phyloP scores from a whole-genome alignment of 129 eudicot species.

The Centella asiatica region DNA sequence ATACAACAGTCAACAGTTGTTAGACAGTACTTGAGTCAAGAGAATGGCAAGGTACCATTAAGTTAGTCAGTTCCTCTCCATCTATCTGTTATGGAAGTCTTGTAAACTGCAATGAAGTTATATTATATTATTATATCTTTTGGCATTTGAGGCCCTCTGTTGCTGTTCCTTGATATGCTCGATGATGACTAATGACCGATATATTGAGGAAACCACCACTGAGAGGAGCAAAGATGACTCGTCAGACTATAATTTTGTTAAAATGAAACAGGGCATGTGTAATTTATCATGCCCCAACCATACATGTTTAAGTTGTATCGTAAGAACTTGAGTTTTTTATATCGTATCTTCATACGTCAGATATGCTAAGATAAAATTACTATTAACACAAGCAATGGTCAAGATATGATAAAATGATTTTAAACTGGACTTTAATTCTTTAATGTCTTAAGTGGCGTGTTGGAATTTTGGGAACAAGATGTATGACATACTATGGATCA shows the following conservation, averaged over 20 bases:
- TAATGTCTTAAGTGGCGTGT: not conserved
- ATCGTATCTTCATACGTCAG: not conserved
- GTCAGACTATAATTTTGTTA: too few species aligned
- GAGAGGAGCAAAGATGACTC: too few species aligned
- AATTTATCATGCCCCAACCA: too few species aligned
- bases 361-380: too few species aligned
- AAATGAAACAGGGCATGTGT: too few species aligned
- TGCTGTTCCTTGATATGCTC: not conserved
- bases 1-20: constrained; percentile 85
- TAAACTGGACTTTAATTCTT: not conserved
- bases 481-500: not conserved
- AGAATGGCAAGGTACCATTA: constrained; percentile 58
- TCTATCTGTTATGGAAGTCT: not conserved
- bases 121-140: too few species aligned
- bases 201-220: too few species aligned
- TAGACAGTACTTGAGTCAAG: constrained; percentile 65
- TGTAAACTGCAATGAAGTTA: not conserved
- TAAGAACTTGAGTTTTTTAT: not conserved
- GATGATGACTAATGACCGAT: not conserved
- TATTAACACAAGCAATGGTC: too few species aligned
- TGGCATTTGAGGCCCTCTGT: not conserved
- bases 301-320: too few species aligned
- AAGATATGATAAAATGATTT: too few species aligned
- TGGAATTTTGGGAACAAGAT: not conserved
- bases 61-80: not conserved